These are phyloP conservation scores for Persicaria maculosa DNA, from an alignment of 148 eudicot species.

Conservation along the genomic window DNA sequence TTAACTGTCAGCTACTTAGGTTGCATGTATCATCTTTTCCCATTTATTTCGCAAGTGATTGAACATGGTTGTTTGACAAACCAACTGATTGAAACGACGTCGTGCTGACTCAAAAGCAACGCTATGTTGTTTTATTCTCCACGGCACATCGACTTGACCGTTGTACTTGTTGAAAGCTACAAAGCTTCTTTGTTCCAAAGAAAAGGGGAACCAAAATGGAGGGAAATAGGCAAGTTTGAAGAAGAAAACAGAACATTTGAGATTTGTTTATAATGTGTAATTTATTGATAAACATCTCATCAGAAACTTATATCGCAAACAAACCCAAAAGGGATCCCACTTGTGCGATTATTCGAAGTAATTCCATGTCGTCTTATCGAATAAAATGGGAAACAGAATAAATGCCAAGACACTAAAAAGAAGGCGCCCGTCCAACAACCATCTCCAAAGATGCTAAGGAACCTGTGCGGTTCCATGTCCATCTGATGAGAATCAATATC, in stretches of 20 bases:
- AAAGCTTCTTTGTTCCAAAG: not conserved
- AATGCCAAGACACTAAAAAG: not conserved
- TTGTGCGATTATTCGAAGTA: no score
- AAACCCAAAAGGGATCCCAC: no score
- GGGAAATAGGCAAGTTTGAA: not conserved
- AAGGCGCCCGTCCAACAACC: not conserved
- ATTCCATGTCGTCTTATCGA: no score
- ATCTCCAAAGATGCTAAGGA: not conserved
- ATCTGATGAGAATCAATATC: not conserved
- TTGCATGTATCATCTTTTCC: constrained; percentile 7
- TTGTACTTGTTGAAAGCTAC: not conserved
- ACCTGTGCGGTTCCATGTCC: not conserved
- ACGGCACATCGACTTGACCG: not conserved
- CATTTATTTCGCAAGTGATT: constrained; percentile 7
- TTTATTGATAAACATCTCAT: no score
- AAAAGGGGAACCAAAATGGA: not conserved
- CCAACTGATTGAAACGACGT: not conserved
- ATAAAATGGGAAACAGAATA: not conserved
- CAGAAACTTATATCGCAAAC: no score
- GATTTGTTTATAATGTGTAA: no score
- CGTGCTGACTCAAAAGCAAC: constrained; percentile 10
- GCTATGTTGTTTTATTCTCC: not conserved
- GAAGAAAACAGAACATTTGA: not conserved
- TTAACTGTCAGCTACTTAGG: not conserved
- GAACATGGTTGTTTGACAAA: constrained; percentile 7